Evolutionary conservation across 2,329 filamentous ascomycete genomes (phyloP).

Genomic region (Thermomyces lanuginosus): DNA sequence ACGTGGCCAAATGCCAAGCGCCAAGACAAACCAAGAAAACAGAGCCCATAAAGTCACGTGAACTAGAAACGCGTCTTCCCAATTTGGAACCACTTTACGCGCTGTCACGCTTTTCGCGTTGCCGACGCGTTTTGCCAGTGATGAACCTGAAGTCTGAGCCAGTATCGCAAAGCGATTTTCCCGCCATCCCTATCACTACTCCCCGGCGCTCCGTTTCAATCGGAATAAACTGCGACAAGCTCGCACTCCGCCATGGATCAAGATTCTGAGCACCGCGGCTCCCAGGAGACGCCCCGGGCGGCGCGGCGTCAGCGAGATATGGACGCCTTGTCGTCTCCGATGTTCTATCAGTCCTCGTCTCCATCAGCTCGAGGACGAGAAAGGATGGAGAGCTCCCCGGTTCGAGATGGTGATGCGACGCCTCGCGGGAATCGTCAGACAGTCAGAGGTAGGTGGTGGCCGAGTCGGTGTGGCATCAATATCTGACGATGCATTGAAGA

Average conservation of each 20-base stretch:
- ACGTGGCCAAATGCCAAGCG: no score
- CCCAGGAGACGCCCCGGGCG: slow-evolving; percentile 31
- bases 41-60: slow-evolving; percentile 3
- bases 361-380: slow-evolving; percentile 31
- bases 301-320: slow-evolving; percentile 26
- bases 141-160: no score
- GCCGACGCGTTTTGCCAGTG: slow-evolving; percentile 5
- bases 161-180: no score
- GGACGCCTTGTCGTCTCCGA: slow-evolving; percentile 50
- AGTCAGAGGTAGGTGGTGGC: slow-evolving; percentile 23
- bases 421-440: slow-evolving; percentile 22
- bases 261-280: slow-evolving; percentile 10
- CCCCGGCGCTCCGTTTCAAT: no score
- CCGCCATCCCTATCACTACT: no score
- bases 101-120: slow-evolving; percentile 8
- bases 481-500: slow-evolving; percentile 39
- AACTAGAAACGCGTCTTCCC: slow-evolving; percentile 2
- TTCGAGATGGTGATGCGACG: slow-evolving; percentile 27
- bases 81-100: slow-evolving; percentile 13
- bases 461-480: not conserved
- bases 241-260: slow-evolving; percentile 11
- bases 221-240: slow-evolving; percentile 20
- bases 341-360: slow-evolving; percentile 53
- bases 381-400: slow-evolving; percentile 27
- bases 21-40: no score